These are phyloP conservation scores for Linnemannia exigua DNA, from an alignment of 192 early-diverging fungal species.

Conservation along the genomic window DNA sequence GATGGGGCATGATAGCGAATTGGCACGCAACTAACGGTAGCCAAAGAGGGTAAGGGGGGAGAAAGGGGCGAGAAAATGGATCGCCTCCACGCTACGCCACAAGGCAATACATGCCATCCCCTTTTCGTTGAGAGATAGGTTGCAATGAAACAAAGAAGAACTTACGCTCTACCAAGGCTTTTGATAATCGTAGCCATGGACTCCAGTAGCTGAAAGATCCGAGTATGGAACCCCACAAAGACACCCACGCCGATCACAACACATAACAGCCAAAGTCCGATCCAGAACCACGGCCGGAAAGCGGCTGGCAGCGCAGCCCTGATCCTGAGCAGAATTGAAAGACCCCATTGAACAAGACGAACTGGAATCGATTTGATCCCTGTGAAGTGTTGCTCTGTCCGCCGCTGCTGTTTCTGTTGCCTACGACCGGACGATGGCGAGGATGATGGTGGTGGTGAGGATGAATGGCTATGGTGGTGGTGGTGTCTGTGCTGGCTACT, in stretches of 20 bases:
- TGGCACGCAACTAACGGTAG: not conserved
- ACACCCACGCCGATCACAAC: slow-evolving; percentile 10
- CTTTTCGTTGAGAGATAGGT: not conserved
- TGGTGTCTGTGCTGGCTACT: not conserved
- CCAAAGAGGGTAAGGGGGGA: not conserved
- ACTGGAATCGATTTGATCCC: slow-evolving; percentile 32
- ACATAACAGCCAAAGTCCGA: slow-evolving; percentile 42
- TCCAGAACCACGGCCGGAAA: slow-evolving; percentile 54
- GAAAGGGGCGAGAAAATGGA: not conserved
- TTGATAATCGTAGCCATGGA: slow-evolving; percentile 41
- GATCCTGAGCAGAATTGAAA: slow-evolving; percentile 32
- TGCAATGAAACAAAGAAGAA: not conserved
- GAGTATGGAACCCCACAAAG: slow-evolving; percentile 49
- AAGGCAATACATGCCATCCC: not conserved
- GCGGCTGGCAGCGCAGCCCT: slow-evolving; percentile 19
- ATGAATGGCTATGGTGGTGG: not conserved
- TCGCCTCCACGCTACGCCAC: not conserved
- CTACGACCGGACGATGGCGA: not conserved
- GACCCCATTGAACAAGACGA: slow-evolving; percentile 18
- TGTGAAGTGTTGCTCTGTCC: not conserved
- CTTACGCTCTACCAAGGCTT: slow-evolving; percentile 50
- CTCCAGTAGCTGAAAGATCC: slow-evolving; percentile 45
- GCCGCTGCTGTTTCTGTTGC: slow-evolving; percentile 9
- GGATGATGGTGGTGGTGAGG: not conserved
- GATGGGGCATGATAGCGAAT: not conserved